These are phyloP conservation scores for Annulohypoxylon stygium DNA, from an alignment of 495 filamentous ascomycete species.

Conservation along the genomic window DNA sequence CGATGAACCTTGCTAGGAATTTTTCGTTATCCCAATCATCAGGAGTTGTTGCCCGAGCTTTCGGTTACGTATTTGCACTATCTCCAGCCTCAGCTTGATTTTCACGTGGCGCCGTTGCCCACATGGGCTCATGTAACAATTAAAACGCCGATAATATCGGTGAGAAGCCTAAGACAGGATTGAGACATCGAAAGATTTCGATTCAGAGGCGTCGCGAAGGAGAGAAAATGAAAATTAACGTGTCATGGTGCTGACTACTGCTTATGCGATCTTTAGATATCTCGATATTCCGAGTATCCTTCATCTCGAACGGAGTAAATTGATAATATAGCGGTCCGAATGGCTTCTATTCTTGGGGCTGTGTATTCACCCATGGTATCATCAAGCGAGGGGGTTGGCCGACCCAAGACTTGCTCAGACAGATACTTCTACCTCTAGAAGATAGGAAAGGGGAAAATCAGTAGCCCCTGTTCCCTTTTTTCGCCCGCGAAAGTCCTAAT, in stretches of 20 bases:
- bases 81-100: constrained; percentile 17
- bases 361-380: constrained; percentile 6
- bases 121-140: constrained; percentile 8
- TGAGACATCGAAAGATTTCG: constrained; percentile 46
- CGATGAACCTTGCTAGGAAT: neutral
- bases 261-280: constrained; percentile 2
- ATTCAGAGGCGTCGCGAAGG: neutral
- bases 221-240: neutral
- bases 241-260: neutral
- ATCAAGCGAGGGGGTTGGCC: constrained; percentile 12
- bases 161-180: constrained; percentile 37
- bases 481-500: neutral
- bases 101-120: constrained; percentile 28
- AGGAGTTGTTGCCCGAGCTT: constrained; percentile 4
- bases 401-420: neutral
- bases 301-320: neutral
- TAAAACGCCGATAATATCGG: constrained; percentile 6
- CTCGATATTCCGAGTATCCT: neutral
- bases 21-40: constrained; percentile 7
- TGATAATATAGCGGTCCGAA: neutral
- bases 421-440: neutral
- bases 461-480: constrained; percentile 30
- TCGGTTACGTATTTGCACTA: constrained; percentile 19
- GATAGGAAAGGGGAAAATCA: neutral
- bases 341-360: neutral